Conservation (phyloP, 2,329 filamentous ascomycete genomes). For the Biscogniauxia mediterranea region DNA sequence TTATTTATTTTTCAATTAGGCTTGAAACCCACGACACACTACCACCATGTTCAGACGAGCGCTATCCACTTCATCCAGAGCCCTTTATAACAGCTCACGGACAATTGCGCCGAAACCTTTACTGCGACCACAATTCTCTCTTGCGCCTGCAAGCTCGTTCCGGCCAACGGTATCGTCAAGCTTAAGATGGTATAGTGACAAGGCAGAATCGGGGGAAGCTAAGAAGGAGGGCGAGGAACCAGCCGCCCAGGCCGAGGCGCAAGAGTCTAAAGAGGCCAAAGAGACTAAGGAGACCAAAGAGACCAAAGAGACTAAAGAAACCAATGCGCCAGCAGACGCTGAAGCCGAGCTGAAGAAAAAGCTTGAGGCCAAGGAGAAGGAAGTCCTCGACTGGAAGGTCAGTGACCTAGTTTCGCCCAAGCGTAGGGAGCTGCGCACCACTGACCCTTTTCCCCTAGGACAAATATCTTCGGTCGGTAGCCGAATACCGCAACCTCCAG, state of each 20-base stretch:
- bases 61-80: constrained; percentile 30
- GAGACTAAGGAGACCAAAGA: constrained; percentile 34
- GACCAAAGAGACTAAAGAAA: constrained; percentile 22
- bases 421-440: background rate
- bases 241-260: constrained; percentile 36
- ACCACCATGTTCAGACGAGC: constrained; percentile 32
- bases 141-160: constrained; percentile 35
- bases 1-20: constrained; percentile 1
- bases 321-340: constrained; percentile 40
- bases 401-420: constrained; percentile 23
- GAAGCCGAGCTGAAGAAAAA: constrained; percentile 59
- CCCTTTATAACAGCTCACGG: constrained; percentile 29
- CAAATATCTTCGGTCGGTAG: constrained; percentile 88
- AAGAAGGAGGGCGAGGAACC: constrained; percentile 42
- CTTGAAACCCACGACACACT: constrained; percentile 3
- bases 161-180: constrained; percentile 24
- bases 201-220: constrained; percentile 35
- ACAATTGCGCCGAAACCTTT: constrained; percentile 51
- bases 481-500: constrained; percentile 97
- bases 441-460: constrained; percentile 56
- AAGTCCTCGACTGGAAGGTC: constrained; percentile 84
- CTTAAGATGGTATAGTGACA: constrained; percentile 37
- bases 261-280: constrained; percentile 19
- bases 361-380: constrained; percentile 69
- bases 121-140: constrained; percentile 44